Evolutionary conservation across 2,329 filamentous ascomycete species (phyloP), one percentile per base, ranked within the genome.

Genomic region (Lachnellula hyalina): DNA sequence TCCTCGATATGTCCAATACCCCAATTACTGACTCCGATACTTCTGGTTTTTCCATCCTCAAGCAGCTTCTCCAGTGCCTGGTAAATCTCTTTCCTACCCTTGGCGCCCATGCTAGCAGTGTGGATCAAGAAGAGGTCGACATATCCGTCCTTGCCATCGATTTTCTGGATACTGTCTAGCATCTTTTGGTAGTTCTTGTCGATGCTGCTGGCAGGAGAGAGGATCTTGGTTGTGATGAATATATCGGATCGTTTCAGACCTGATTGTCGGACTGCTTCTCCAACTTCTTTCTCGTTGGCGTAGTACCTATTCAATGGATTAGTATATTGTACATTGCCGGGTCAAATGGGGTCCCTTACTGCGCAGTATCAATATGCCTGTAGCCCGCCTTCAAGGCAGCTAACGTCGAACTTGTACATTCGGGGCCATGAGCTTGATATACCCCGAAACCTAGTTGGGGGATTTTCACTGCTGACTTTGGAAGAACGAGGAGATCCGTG

Each of bases 1-100:
- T 87, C 83, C 65, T 90, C 81, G 23, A 90, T 80, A 65, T 89
- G 83, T 44, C 78, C 75, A 47, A 84, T 78, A 2, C 84, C 83
- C 63, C 81, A 90, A 65, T 90, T 90, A 68, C 84, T 87, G 51
- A 90, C 86, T 0, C 87, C 87, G 63, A 90, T 89, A 38, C 77
- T 78, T 70, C 77, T 82, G 42, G 81, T 77, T 60, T 76, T 81
- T 5, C 84, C 85, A 60, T 84, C 79, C 14, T 75, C 72, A 56
- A 82, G 73, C 41, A 86, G 69, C 66, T 73, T 79, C 71, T 89
- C 85, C 63, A 90, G 70, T 1, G 83, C 84, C 56, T 75, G 72
- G 85, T 86, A 90, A 67, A 89, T 74, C 59, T 79, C 74, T 70
- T 82, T 82, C 42, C 85, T 74, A 12, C 75, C 77, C 19, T 76